Percentiles rank a stretch among this genome's conserved stretches.
Evolutionary conservation across 129 eudicot genomes (phyloP).

Genomic region (Helichrysum umbraculigerum): DNA sequence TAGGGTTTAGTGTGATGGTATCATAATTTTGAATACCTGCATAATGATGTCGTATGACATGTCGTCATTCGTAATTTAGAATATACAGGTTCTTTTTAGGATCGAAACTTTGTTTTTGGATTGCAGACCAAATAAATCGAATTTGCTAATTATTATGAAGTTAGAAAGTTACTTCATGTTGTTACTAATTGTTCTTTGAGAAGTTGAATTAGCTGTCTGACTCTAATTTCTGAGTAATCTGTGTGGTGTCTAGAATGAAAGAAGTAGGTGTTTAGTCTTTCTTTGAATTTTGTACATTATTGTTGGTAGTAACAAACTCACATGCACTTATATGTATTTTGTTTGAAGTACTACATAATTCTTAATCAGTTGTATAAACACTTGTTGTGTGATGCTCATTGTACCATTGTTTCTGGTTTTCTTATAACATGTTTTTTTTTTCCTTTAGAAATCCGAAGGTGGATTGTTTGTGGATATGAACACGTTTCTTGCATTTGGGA

Average conservation of each 20-base stretch:
- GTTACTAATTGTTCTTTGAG: slow-evolving; percentile 8
- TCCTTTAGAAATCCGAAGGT: slow-evolving; percentile 83
- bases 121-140: background rate
- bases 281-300: background rate
- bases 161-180: background rate
- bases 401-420: background rate
- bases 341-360: background rate
- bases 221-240: background rate
- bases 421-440: slow-evolving; percentile 8
- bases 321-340: background rate
- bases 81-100: background rate
- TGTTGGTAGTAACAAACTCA: background rate
- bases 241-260: background rate
- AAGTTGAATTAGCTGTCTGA: background rate
- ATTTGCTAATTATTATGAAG: background rate
- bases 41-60: slow-evolving; percentile 6
- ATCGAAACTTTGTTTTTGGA: slow-evolving; percentile 4
- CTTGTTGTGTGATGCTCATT: background rate
- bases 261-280: background rate
- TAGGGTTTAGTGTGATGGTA: slow-evolving; percentile 14
- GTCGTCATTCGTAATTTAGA: background rate
- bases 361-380: background rate
- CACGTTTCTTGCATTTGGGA: slow-evolving; percentile 92
- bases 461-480: slow-evolving; percentile 88
- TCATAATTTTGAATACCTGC: slow-evolving; percentile 9